These are phyloP conservation scores for Vaccinium darrowii DNA, from an alignment of 148 eudicot species.

Conservation along the genomic window DNA sequence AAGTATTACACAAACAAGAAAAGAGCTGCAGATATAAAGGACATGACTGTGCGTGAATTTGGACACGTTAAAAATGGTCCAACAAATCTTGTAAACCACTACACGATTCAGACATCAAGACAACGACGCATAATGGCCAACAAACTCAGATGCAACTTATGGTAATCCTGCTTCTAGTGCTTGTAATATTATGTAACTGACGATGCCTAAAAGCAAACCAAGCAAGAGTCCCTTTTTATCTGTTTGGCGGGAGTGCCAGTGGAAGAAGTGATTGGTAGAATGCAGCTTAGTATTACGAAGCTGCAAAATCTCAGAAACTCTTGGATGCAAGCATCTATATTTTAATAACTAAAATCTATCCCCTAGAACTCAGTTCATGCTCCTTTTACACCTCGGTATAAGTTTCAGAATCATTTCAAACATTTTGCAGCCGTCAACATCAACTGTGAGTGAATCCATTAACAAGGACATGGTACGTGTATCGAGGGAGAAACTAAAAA, in stretches of 20 bases:
- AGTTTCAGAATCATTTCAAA: background rate
- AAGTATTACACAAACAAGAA: background rate
- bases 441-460: background rate
- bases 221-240: background rate
- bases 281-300: background rate
- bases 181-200: background rate
- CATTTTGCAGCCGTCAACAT: background rate
- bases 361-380: background rate
- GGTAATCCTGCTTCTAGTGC: background rate
- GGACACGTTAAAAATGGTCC: background rate
- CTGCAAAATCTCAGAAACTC: background rate
- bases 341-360: background rate
- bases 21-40: background rate
- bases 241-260: background rate
- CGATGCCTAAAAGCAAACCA: background rate
- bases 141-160: background rate
- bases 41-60: background rate
- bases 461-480: no score
- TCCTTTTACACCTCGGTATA: no score
- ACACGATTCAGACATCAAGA: background rate
- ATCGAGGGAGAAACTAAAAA: no score
- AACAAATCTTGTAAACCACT: background rate
- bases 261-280: background rate
- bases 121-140: background rate
- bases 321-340: background rate